Evolutionary conservation across 371 early-diverging fungal species (phyloP), one percentile per base, ranked within the genome.

Genomic region (Batkoa obscura): DNA sequence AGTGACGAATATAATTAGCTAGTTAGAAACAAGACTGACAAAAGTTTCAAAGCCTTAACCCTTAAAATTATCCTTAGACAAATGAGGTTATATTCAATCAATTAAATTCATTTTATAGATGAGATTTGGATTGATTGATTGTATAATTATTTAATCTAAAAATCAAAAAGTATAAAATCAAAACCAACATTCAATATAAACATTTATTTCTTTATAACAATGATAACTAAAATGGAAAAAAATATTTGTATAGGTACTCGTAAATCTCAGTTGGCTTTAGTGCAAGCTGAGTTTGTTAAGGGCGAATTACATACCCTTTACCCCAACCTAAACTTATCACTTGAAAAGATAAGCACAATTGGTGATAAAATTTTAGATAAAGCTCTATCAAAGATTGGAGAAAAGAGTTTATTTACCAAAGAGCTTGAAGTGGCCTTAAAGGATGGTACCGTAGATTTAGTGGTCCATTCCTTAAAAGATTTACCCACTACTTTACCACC

Each of bases 391-490:
- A 87, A 92, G 68, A 90, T 95, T 60, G 95, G 96, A 34, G 79
- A 85, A 58, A 94, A 93, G 62, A 74, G 84, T 0, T 67, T 96
- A 46, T 96, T 96, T 62, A 96, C 95, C 43, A 91, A 92, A 58
- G 96, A 95, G 58, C 75, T 95, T 3, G 92, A 95, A 60, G 63
- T 78, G 0, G 84, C 91, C 3, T 69, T 97, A 37, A 71, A 72
- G 17, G 70, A 76, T n/a, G 64, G 74, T 13, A 60, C 62, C 15
- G 86, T 92, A 9, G 89, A 94, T 66, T 61, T 94, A 38, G 84
- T 94, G 32, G 92, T 93, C 0, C 97, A 97, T 62, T 84, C 88
- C 33, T 73, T 95, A 39, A 97, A 97, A 68, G 97, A 97, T 66
- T 66, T 97, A 50, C 91, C 90, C 2, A 94, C 97, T n/a, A 74